Percentiles rank a stretch among this genome's conserved stretches.
Evolutionary conservation across 1,139 yeast genomes (phyloP).

Genomic region (Eremothecium cymbalariae): DNA sequence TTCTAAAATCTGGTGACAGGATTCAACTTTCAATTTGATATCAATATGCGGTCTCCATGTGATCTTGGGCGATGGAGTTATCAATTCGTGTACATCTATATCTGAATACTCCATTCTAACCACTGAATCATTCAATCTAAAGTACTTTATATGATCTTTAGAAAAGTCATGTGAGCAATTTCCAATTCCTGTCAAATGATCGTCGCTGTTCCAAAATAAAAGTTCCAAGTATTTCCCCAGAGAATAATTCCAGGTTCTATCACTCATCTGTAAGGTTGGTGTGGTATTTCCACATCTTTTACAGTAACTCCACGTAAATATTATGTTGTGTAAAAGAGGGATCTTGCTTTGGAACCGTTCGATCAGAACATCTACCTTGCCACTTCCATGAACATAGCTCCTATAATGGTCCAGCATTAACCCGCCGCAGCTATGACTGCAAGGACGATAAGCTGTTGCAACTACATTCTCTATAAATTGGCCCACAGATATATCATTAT

Average conservation of each 20-base stretch:
- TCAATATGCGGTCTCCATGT: constrained; percentile 69
- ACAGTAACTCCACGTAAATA: constrained; percentile 90
- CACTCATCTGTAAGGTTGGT: constrained; percentile 80
- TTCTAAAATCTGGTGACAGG: constrained; percentile 45
- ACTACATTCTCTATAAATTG: constrained; percentile 78
- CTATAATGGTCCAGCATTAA: constrained; percentile 66
- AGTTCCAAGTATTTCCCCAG: constrained; percentile 89
- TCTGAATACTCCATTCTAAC: constrained; percentile 69
- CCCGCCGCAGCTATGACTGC: constrained; percentile 80
- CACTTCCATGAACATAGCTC: constrained; percentile 83
- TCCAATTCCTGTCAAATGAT: constrained; percentile 40
- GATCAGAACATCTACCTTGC: constrained; percentile 68
- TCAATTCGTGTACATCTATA: constrained; percentile 68
- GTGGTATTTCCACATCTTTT: constrained; percentile 67
- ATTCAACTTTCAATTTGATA: constrained; percentile 58
- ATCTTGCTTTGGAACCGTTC: constrained; percentile 51
- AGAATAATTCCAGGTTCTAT: constrained; percentile 81
- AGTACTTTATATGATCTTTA: constrained; percentile 72
- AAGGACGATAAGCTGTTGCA: constrained; percentile 54
- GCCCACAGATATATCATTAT: constrained; percentile 83
- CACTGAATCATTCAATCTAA: constrained; percentile 73
- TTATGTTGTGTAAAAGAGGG: constrained; percentile 56
- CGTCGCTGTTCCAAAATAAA: constrained; percentile 62
- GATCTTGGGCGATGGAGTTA: constrained; percentile 66
- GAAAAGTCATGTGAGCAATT: constrained; percentile 74